Evolutionary conservation across 495 filamentous ascomycete genomes (phyloP).

Genomic region (Parathielavia hyrcaniae): DNA sequence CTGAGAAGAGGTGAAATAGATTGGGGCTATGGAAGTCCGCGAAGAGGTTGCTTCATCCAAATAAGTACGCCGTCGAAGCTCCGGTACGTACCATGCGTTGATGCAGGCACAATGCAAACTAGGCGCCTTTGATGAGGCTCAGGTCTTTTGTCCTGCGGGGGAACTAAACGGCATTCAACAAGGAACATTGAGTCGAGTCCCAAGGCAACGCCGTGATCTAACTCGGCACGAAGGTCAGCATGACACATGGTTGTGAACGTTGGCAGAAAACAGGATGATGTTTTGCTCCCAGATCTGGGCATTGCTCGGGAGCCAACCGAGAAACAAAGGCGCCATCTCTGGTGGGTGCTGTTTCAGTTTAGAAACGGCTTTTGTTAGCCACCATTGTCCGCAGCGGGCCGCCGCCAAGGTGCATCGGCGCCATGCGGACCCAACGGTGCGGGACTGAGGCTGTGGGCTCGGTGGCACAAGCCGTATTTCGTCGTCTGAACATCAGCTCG

Average conservation of each 20-base stretch:
- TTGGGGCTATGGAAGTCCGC: neutral
- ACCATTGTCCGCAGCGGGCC: neutral
- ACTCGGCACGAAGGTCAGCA: neutral
- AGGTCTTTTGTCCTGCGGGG: neutral
- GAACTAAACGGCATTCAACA: neutral
- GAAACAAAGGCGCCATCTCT: too few relatives aligned
- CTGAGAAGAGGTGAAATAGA: neutral
- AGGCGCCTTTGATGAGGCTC: slow-evolving; percentile 7
- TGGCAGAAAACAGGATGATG: too few relatives aligned
- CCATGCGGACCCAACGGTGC: neutral
- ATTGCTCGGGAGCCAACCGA: too few relatives aligned
- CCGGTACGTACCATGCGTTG: neutral
- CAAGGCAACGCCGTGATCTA: too few relatives aligned
- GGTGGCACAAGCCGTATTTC: neutral
- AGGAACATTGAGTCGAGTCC: neutral
- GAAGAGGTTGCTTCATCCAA: neutral
- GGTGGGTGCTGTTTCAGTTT: too few relatives aligned
- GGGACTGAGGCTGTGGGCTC: neutral
- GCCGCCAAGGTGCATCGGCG: slow-evolving; percentile 5
- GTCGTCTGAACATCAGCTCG: too few relatives aligned
- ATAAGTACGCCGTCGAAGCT: neutral
- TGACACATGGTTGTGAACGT: neutral
- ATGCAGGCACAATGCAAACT: neutral
- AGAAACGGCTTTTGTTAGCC: neutral
- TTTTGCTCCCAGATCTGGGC: too few relatives aligned